phyloP scores from a whole-genome alignment of 2,329 filamentous ascomycete species.

The Penicillium capsulatum region DNA sequence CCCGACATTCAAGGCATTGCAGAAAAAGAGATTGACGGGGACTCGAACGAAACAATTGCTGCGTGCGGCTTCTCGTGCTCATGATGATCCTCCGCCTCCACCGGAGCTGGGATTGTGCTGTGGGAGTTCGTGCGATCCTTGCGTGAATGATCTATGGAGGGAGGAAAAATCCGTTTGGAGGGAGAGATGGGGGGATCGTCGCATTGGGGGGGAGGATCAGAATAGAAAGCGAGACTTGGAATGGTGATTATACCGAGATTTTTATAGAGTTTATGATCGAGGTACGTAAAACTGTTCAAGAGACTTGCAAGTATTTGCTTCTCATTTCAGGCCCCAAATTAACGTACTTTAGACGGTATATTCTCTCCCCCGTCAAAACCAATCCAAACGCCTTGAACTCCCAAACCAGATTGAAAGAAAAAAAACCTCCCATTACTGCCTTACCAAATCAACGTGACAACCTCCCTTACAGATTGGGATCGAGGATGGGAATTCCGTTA shows the following conservation, averaged over 20 bases:
- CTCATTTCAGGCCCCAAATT: too few relatives aligned
- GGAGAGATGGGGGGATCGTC: conserved; percentile 31
- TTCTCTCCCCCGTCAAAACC: too few relatives aligned
- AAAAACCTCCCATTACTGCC: too few relatives aligned
- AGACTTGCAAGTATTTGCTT: too few relatives aligned
- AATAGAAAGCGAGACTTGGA: conserved; percentile 15
- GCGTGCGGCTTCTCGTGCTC: conserved; percentile 26
- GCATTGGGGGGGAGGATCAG: conserved; percentile 10
- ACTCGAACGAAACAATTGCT: conserved; percentile 34
- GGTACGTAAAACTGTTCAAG: too few relatives aligned
- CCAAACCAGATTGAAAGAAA: too few relatives aligned
- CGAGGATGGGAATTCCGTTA: neutral
- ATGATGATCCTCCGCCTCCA: conserved; percentile 32
- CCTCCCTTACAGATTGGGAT: neutral
- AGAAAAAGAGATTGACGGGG: conserved; percentile 27
- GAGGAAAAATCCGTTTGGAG: conserved; percentile 34
- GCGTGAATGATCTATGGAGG: conserved; percentile 34
- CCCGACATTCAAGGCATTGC: conserved; percentile 26
- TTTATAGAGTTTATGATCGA: too few relatives aligned
- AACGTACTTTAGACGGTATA: too few relatives aligned
- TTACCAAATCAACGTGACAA: too few relatives aligned
- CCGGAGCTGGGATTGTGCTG: conserved; percentile 34
- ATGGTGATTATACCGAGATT: conserved; percentile 18
- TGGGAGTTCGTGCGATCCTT: conserved; percentile 37
- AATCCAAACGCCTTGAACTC: too few relatives aligned